phyloP scores from a whole-genome alignment of 257 asterid genomes.

The Dorcoceras hygrometricum region DNA sequence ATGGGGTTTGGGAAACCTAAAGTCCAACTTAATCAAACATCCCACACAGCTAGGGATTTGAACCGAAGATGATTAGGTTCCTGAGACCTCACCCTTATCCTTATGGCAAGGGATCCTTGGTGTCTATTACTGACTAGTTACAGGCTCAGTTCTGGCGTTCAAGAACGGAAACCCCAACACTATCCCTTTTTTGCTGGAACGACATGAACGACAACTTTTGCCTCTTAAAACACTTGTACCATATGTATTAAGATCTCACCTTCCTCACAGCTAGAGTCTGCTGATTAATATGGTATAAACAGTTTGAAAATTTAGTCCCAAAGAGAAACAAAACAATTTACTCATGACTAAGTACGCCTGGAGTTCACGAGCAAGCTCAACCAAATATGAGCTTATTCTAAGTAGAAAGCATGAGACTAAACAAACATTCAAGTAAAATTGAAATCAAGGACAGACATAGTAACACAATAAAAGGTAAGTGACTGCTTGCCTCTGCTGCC shows the following conservation, averaged over 20 bases:
- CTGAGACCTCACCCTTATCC: no score
- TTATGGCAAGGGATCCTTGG: no score
- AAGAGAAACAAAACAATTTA: no score
- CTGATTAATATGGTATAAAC: not conserved
- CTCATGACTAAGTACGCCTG: not conserved
- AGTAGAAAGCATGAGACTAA: not conserved
- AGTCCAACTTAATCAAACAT: no score
- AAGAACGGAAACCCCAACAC: not conserved
- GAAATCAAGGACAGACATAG: conserved; percentile 16
- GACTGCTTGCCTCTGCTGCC: conserved; percentile 64
- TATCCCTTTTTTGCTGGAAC: not conserved
- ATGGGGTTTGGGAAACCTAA: no score
- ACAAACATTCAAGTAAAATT: not conserved
- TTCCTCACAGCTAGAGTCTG: not conserved
- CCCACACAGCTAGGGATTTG: no score
- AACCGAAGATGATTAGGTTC: no score
- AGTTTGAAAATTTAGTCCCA: not conserved
- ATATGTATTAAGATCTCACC: not conserved
- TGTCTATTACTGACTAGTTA: not conserved
- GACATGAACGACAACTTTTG: not conserved
- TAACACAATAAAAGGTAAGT: not conserved
- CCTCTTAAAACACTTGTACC: not conserved
- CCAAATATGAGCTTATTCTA: not conserved
- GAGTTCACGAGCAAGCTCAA: not conserved
- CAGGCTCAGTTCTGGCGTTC: not conserved